Base-by-base conservation (phyloP, 1,139 yeast species). In the Meyerozyma smithsonii region DNA sequence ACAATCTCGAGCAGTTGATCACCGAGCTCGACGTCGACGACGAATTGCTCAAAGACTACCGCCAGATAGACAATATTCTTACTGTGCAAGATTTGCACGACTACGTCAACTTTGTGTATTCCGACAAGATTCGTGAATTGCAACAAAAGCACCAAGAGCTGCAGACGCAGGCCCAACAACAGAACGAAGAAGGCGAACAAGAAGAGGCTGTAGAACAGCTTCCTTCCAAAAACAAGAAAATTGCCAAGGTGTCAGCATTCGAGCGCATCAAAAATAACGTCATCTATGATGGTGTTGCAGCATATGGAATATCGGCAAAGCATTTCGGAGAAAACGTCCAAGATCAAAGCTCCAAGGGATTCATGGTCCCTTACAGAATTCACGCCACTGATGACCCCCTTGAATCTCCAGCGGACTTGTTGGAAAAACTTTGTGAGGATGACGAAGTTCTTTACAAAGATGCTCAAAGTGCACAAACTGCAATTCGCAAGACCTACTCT, bases 11-110 rank as follows among this genome's bases (percentile, higher is more conserved):
- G 47, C 75, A 73, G 40, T 66, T 87, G 41, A 79, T 79, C 44
- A 69, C 74, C 17, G 66, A 77, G 14, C 64, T 89, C 45, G 68
- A 68, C 18, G 58, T 76, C 16, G 73, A 72, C 36, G 96, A 88
- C 57, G 71, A 76, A 35, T 58, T 70, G 42, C 66, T 80, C 15
- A 77, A 77, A 45, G 84, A 79, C 42, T 69, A 83, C 36, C 66
- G 61, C 19, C 62, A 70, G n/a, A 79, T 87, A 34, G 77, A 74
- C 39, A 69, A 82, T 3, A 77, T 87, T 63, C 84, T 86, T 3
- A 95, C 88, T 42, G 74, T 85, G 41, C 97, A 90, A 61, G 99
- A 92, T 64, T 66, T 89, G 36, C 81, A 83, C 55, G 96, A 90
- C 48, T 90, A 84, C 58, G 60, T 92, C 40, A 84, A 82, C 52